Conservation (phyloP, 768 basidiomycete genomes). For the Termitomyces sp. region DNA sequence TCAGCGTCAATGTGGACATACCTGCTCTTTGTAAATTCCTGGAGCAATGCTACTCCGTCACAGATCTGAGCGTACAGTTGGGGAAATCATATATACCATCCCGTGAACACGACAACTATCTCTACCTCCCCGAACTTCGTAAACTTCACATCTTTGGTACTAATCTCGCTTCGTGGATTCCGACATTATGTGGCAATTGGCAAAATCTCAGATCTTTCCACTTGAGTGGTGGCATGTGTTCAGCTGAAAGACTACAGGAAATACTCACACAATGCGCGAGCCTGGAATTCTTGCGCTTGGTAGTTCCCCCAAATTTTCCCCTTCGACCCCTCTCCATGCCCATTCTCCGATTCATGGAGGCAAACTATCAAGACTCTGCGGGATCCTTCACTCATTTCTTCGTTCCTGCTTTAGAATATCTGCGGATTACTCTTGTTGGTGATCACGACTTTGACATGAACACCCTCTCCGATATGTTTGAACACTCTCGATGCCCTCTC, state of each 20-base stretch:
- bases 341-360: too few relatives aligned
- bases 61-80: neutral
- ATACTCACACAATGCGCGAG: too few relatives aligned
- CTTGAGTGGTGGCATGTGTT: too few relatives aligned
- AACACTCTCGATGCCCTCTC: neutral
- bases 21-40: neutral
- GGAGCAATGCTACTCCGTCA: neutral
- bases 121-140: neutral
- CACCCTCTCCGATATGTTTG: neutral
- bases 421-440: too few relatives aligned
- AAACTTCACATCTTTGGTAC: neutral
- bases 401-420: too few relatives aligned
- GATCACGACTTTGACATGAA: neutral
- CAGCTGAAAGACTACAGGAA: too few relatives aligned
- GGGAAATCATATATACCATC: neutral
- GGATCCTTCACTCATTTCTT: too few relatives aligned
- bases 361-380: too few relatives aligned
- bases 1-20: neutral
- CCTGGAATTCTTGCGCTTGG: too few relatives aligned
- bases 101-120: neutral
- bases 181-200: neutral
- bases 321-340: too few relatives aligned
- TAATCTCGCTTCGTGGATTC: neutral
- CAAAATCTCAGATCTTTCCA: neutral
- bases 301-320: too few relatives aligned